Percentiles rank a stretch among this genome's conserved stretches.
phyloP scores from a whole-genome alignment of 805 yeast species.

The Brettanomyces bruxellensis region DNA sequence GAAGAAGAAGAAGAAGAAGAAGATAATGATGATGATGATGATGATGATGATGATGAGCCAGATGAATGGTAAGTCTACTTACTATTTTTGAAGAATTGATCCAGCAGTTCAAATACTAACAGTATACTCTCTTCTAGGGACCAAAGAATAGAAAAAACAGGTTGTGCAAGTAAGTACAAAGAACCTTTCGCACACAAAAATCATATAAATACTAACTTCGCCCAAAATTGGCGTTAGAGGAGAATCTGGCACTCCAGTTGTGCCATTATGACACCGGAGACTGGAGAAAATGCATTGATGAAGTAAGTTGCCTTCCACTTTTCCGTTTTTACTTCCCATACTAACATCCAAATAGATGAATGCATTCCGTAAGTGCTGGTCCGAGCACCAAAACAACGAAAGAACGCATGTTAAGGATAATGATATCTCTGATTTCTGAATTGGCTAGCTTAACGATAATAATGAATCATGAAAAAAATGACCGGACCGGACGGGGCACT shows the following conservation, averaged over 20 bases:
- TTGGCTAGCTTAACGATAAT: background rate
- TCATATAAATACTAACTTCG: slow-evolving; percentile 3
- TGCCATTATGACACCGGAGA: slow-evolving; percentile 79
- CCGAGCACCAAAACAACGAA: slow-evolving; percentile 26
- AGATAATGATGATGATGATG: slow-evolving; percentile 4
- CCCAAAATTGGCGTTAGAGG: slow-evolving; percentile 28
- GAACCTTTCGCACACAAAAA: background rate
- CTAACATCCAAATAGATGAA: slow-evolving; percentile 26
- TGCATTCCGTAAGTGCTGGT: slow-evolving; percentile 36
- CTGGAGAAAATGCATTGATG: slow-evolving; percentile 66
- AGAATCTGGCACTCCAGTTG: slow-evolving; percentile 58
- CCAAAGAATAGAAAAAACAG: slow-evolving; percentile 60
- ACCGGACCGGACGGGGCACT: no score
- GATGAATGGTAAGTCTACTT: slow-evolving; percentile 51
- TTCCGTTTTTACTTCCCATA: background rate
- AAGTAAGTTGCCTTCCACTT: slow-evolving; percentile 31
- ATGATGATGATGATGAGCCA: slow-evolving; percentile 47
- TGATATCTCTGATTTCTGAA: slow-evolving; percentile 8
- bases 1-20: slow-evolving; percentile 4
- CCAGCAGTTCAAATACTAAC: background rate
- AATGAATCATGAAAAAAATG: background rate
- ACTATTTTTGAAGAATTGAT: background rate
- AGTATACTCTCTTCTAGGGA: slow-evolving; percentile 39
- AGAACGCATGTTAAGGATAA: slow-evolving; percentile 31
- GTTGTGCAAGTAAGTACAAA: slow-evolving; percentile 46